These are phyloP conservation scores for Fusarium mexicanum DNA, from an alignment of 2,329 filamentous ascomycete genomes.

Conservation along the genomic window DNA sequence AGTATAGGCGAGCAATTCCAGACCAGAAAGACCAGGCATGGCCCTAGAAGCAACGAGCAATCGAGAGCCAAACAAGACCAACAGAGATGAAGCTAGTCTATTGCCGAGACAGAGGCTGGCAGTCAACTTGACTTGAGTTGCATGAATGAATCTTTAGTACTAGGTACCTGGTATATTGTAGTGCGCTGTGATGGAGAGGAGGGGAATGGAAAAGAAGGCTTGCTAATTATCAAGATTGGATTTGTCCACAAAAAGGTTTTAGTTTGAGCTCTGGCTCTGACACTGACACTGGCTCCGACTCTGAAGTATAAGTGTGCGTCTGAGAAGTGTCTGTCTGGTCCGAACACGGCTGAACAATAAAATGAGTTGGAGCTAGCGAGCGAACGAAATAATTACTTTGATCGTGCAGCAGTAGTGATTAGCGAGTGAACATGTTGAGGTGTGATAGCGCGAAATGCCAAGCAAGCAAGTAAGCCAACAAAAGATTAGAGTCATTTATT, in stretches of 20 bases:
- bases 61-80: slow-evolving; percentile 16
- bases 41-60: slow-evolving; percentile 30
- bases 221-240: background rate
- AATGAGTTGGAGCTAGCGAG: slow-evolving; percentile 26
- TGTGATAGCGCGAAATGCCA: background rate
- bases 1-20: slow-evolving; percentile 16
- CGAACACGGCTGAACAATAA: background rate
- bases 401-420: slow-evolving; percentile 15
- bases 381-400: slow-evolving; percentile 26
- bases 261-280: background rate
- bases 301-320: background rate
- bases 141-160: background rate
- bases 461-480: background rate
- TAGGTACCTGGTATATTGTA: background rate
- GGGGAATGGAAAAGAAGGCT: background rate
- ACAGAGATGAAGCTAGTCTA: slow-evolving; percentile 37
- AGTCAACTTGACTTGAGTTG: slow-evolving; percentile 5
- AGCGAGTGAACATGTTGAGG: slow-evolving; percentile 17
- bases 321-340: background rate
- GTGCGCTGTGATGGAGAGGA: slow-evolving; percentile 2
- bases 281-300: background rate
- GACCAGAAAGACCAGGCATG: slow-evolving; percentile 16
- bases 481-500: slow-evolving; percentile 22
- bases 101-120: slow-evolving; percentile 31
- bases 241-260: background rate